These are phyloP conservation scores for Fusarium tupiense DNA, from an alignment of 2,329 filamentous ascomycete genomes.

Conservation along the genomic window DNA sequence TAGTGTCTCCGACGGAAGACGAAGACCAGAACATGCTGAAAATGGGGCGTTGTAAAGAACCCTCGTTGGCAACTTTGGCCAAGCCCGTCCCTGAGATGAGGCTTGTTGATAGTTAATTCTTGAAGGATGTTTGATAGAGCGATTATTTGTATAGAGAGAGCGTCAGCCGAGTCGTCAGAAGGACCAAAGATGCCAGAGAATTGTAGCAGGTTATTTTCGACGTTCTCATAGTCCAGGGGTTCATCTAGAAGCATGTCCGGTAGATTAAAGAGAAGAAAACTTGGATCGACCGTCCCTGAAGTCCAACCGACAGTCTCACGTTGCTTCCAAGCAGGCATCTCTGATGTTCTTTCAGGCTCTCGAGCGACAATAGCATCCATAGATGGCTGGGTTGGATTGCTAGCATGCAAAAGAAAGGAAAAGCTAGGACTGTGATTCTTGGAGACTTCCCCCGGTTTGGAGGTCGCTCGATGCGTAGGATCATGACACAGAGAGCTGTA, in stretches of 20 bases:
- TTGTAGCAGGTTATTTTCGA: accelerated
- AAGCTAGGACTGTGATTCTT: neutral
- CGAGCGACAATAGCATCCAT: conserved; percentile 4
- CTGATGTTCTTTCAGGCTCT: conserved; percentile 15
- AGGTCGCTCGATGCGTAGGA: neutral
- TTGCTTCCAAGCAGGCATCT: conserved; percentile 3
- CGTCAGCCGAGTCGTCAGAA: neutral
- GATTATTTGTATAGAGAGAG: neutral
- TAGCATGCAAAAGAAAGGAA: conserved; percentile 10
- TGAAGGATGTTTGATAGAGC: neutral
- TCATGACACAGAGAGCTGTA: conserved; percentile 23
- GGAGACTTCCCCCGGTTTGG: too few species aligned
- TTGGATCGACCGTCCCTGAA: conserved; percentile 5
- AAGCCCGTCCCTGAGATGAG: neutral
- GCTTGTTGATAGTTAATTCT: neutral
- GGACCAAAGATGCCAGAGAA: neutral
- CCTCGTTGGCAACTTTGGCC: neutral
- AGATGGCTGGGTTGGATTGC: neutral
- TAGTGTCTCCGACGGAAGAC: conserved; percentile 22
- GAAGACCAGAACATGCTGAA: neutral
- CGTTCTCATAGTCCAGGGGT: neutral
- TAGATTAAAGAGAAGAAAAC: conserved; percentile 11
- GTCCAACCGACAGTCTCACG: neutral
- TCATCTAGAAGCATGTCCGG: conserved; percentile 17
- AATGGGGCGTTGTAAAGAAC: conserved; percentile 9